Percentiles rank a stretch among this genome's conserved stretches.
Conservation (phyloP, 2,329 filamentous ascomycete genomes). For the Cladosporium austrohemisphaericum region DNA sequence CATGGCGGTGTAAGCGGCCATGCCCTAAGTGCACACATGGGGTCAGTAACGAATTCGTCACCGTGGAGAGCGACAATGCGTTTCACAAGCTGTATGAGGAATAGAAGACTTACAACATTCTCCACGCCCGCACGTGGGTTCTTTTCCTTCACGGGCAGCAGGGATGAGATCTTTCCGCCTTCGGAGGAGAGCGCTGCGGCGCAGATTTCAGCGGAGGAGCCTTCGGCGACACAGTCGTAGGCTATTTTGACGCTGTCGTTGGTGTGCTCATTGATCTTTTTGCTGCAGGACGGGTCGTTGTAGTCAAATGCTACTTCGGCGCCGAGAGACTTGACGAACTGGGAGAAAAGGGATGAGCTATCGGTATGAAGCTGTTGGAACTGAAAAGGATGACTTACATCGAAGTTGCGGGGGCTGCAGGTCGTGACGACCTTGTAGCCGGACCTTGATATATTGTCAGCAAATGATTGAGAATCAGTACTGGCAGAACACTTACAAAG, state of each 20-base stretch:
- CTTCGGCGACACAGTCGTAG: constrained; percentile 49
- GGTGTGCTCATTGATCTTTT: constrained; percentile 47
- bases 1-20: constrained; percentile 43
- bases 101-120: constrained; percentile 24
- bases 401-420: constrained; percentile 47
- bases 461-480: constrained; percentile 47
- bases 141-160: constrained; percentile 40
- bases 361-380: no score
- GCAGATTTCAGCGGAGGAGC: constrained; percentile 37
- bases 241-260: constrained; percentile 44
- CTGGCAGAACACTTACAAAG: constrained; percentile 28
- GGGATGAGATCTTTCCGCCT: constrained; percentile 31
- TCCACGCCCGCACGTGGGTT: constrained; percentile 44
- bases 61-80: no score
- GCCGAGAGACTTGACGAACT: constrained; percentile 46
- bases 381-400: neutral
- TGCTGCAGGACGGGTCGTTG: constrained; percentile 40
- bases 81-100: no score
- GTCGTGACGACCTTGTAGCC: constrained; percentile 45
- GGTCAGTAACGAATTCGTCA: no score
- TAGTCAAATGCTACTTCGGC: constrained; percentile 51
- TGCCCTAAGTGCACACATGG: no score
- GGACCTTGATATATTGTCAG: constrained; percentile 40
- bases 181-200: constrained; percentile 38
- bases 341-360: constrained; percentile 13